Evolutionary conservation across 202 grass and related monocot genomes (phyloP), one percentile per base, ranked within the genome.

Genomic region (Eragrostis tef): DNA sequence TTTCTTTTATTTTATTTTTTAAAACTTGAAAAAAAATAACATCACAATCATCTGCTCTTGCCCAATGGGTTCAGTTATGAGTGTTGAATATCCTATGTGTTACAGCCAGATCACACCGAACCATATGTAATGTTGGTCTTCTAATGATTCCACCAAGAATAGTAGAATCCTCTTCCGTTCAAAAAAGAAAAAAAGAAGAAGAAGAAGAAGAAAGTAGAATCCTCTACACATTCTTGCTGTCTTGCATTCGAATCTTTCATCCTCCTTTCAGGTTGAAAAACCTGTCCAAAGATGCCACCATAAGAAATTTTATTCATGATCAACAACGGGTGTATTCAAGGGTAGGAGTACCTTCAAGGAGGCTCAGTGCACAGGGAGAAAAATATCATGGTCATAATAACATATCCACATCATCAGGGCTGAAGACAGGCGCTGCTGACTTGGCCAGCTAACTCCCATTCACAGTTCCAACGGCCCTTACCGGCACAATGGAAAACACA

Each of bases 401-500:
- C 53, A 81, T 49, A 13, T 68, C 60, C 43, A 64, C 63, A 62
- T 70, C 63, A 53, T 21, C 52, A 61, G 24, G 47, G n/a, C 27
- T 68, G 68, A 25, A 49, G 25, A 25, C 48, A 86, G 25, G 70
- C 9, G 27, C 25, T 14, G 21, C 29, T 70, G 53, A 82, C 26
- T 17, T 64, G 15, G 13, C 6, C 79, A 63, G 64, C 26, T 64
- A 78, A 43, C 31, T 49, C n/a, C 22, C 8, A 6, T 39, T 12
- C 24, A 17, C 51, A 62, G 26, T 13, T 60, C 63, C 36, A 12
- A 22, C 19, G 34, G 20, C 14, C 65, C 41, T 43, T 60, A 29
- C 48, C 57, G 48, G 42, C 50, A 73, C 67, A 51, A 29, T n/a
- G 57, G n/a, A 67, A 27, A 83, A 50, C 25, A 64, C 36, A 77